Percentiles rank a stretch among this genome's conserved stretches.
Conservation (phyloP, 164 flowering plant species). For the Nymphaea thermarum region DNA sequence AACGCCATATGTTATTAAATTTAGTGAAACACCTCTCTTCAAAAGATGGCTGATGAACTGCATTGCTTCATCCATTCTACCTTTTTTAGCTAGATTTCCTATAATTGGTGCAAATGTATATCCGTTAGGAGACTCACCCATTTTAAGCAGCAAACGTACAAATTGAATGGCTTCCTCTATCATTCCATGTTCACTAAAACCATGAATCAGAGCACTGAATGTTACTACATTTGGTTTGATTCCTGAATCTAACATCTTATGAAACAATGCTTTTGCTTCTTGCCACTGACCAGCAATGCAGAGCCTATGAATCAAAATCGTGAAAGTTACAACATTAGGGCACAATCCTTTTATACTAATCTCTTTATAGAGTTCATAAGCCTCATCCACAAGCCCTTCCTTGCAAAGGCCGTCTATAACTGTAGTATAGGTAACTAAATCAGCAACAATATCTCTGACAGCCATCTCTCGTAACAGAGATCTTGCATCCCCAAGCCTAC, state of each 20-base stretch:
- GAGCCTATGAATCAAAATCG: slow-evolving; percentile 18
- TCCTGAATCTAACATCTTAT: slow-evolving; percentile 22
- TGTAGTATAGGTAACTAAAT: slow-evolving; percentile 18
- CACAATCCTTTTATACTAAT: slow-evolving; percentile 15
- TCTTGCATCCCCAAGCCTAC: slow-evolving; percentile 18
- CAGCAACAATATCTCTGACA: slow-evolving; percentile 19
- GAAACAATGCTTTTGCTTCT: slow-evolving; percentile 21
- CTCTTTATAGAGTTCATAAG: slow-evolving; percentile 19
- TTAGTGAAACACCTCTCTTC: slow-evolving; percentile 4
- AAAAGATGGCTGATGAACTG: too few species aligned
- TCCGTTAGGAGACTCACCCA: background rate
- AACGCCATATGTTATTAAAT: slow-evolving; percentile 51
- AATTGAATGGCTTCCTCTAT: slow-evolving; percentile 17
- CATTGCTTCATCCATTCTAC: too few species aligned
- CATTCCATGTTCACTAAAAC: slow-evolving; percentile 14
- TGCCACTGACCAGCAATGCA: slow-evolving; percentile 18
- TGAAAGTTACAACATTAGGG: slow-evolving; percentile 23
- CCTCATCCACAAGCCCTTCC: slow-evolving; percentile 10
- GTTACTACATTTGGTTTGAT: slow-evolving; percentile 15
- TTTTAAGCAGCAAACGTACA: slow-evolving; percentile 19
- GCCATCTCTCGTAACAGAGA: slow-evolving; percentile 16
- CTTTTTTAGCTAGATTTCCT: too few species aligned
- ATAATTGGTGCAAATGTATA: too few species aligned
- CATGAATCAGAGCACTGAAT: slow-evolving; percentile 23
- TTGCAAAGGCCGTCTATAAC: slow-evolving; percentile 20